phyloP scores from a whole-genome alignment of 768 basidiomycete species.

The Gymnopilus dilepis region DNA sequence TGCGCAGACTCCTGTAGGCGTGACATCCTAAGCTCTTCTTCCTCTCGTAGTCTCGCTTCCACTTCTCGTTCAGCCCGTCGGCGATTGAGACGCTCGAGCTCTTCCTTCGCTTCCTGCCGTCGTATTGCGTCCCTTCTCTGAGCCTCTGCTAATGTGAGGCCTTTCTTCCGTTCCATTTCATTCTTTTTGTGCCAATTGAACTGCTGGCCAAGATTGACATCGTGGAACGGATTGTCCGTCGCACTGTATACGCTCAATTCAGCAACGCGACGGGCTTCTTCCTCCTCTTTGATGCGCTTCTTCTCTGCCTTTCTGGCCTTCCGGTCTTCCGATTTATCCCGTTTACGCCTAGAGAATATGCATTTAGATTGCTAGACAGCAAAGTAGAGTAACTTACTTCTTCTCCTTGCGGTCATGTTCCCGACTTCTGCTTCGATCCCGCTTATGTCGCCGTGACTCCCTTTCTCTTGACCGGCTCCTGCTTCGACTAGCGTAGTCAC shows the following conservation, averaged over 20 bases:
- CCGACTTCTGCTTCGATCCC: slow-evolving; percentile 44
- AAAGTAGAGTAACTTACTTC: slow-evolving; percentile 40
- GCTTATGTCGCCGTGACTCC: slow-evolving; percentile 24
- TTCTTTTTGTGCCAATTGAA: slow-evolving; percentile 99
- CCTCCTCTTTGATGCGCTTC: slow-evolving; percentile 80
- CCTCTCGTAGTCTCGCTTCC: slow-evolving; percentile 86
- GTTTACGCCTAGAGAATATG: slow-evolving; percentile 62
- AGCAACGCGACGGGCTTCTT: slow-evolving; percentile 90
- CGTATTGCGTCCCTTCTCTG: slow-evolving; percentile 80
- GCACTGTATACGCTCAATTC: slow-evolving; percentile 97
- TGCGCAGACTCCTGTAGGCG: slow-evolving; percentile 92
- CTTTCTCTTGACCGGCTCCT: slow-evolving; percentile 34
- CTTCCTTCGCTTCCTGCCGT: slow-evolving; percentile 92
- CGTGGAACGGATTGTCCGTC: slow-evolving; percentile 97
- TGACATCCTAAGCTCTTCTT: slow-evolving; percentile 90
- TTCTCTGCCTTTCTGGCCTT: slow-evolving; percentile 88
- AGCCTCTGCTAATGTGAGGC: slow-evolving; percentile 78
- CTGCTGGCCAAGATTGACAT: slow-evolving; percentile 93
- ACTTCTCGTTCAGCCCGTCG: slow-evolving; percentile 92
- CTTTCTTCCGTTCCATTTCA: slow-evolving; percentile 92
- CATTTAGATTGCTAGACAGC: slow-evolving; percentile 17
- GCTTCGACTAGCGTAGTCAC: slow-evolving; percentile 33
- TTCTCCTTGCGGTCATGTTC: slow-evolving; percentile 49
- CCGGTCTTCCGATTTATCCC: slow-evolving; percentile 88
- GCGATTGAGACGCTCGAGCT: slow-evolving; percentile 88